Evolutionary conservation across 805 yeast species (phyloP).

Genomic region (Ogataea zsoltii): DNA sequence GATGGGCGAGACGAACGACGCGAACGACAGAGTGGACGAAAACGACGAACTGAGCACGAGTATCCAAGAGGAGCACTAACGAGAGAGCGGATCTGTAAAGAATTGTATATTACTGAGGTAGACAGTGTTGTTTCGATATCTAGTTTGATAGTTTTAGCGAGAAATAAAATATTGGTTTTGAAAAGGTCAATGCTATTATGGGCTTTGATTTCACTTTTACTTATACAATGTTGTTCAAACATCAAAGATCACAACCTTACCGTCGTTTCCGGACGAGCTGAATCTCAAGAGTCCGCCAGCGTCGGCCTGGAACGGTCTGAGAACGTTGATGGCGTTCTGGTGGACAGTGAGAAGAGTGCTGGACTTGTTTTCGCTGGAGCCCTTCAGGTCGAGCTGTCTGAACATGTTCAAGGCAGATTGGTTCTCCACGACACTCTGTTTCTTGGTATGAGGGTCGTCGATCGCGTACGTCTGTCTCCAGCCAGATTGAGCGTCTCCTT

Average conservation of each 20-base stretch:
- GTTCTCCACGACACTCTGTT: constrained; percentile 57
- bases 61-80: constrained; percentile 17
- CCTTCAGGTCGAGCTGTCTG: constrained; percentile 93
- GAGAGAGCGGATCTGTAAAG: neutral
- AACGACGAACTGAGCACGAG: constrained; percentile 18
- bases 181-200: neutral
- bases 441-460: constrained; percentile 54
- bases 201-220: too few species aligned
- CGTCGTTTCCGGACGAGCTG: constrained; percentile 85
- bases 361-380: constrained; percentile 54
- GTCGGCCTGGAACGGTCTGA: constrained; percentile 52
- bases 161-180: neutral
- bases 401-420: constrained; percentile 90
- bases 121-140: neutral
- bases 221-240: constrained; percentile 30
- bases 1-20: neutral
- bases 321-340: constrained; percentile 81
- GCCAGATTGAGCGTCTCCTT: constrained; percentile 67
- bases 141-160: too few species aligned
- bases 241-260: constrained; percentile 80
- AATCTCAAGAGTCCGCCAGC: constrained; percentile 55
- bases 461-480: constrained; percentile 55
- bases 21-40: neutral
- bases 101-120: constrained; percentile 6
- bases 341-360: constrained; percentile 72